phyloP scores from a whole-genome alignment of 1,284 basidiomycete species.

The Serendipita sp. region DNA sequence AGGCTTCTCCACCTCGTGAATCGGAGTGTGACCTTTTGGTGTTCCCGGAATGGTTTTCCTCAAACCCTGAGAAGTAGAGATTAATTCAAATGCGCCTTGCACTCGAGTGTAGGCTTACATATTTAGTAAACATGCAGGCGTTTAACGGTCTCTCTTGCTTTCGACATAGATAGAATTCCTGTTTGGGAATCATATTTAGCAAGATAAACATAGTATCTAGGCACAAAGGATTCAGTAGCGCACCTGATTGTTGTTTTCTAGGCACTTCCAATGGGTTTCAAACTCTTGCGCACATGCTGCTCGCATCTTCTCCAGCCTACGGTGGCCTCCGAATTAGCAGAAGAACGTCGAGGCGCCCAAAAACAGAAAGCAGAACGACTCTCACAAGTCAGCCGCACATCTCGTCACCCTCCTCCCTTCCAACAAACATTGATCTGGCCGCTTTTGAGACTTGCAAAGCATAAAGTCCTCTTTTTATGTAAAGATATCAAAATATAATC shows the following conservation, averaged over 20 bases:
- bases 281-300: constrained; percentile 85
- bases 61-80: constrained; percentile 47
- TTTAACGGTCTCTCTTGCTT: constrained; percentile 84
- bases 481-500: neutral
- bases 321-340: neutral
- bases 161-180: constrained; percentile 88
- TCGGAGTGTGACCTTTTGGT: constrained; percentile 68
- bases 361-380: constrained; percentile 17
- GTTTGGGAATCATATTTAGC: constrained; percentile 8
- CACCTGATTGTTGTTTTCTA: constrained; percentile 93
- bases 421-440: constrained; percentile 84
- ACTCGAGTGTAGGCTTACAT: constrained; percentile 39
- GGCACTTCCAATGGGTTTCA: constrained; percentile 87
- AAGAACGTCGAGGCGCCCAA: neutral
- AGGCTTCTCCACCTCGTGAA: constrained; percentile 83
- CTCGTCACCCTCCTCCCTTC: constrained; percentile 93
- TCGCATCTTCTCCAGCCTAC: constrained; percentile 82
- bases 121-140: constrained; percentile 92
- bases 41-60: constrained; percentile 87
- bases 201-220: neutral
- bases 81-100: neutral
- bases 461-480: constrained; percentile 82
- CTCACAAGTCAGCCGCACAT: constrained; percentile 88
- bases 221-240: constrained; percentile 17
- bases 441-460: constrained; percentile 91